These are phyloP conservation scores for Ascobolus immersus DNA, from an alignment of 495 filamentous ascomycete genomes.

Conservation along the genomic window DNA sequence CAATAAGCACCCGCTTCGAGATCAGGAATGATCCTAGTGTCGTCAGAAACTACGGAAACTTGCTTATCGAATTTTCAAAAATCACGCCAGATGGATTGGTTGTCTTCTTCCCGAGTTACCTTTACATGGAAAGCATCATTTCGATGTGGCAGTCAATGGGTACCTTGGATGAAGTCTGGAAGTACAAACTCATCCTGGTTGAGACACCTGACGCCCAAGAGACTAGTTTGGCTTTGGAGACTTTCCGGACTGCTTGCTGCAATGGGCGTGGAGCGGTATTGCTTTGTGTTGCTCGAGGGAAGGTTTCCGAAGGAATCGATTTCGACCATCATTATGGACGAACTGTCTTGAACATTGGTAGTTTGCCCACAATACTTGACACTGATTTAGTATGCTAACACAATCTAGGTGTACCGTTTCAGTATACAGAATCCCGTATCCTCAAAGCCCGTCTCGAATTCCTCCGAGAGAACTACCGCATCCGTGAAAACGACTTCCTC, in stretches of 20 bases:
- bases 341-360: constrained; percentile 72
- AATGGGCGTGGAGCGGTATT: constrained; percentile 86
- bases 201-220: constrained; percentile 96
- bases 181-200: constrained; percentile 93
- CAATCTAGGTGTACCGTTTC: constrained; percentile 53
- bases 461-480: constrained; percentile 84
- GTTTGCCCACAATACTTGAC: background rate
- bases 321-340: constrained; percentile 98
- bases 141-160: constrained; percentile 98
- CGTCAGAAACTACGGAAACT: constrained; percentile 79
- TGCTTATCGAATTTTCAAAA: constrained; percentile 78
- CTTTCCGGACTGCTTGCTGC: constrained; percentile 88
- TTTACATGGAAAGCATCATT: constrained; percentile 98
- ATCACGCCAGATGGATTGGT: constrained; percentile 93
- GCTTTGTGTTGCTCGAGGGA: constrained; percentile 84
- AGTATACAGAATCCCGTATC: constrained; percentile 95
- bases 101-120: constrained; percentile 94
- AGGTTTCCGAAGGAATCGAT: constrained; percentile 94
- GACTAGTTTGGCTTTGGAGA: constrained; percentile 83
- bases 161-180: constrained; percentile 93
- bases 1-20: constrained; percentile 73
- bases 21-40: constrained; percentile 86
- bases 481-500: constrained; percentile 89
- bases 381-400: background rate
- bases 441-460: constrained; percentile 92